Evolutionary conservation across 1,284 basidiomycete genomes (phyloP).

Genomic region (Ceratobasidium sp.): DNA sequence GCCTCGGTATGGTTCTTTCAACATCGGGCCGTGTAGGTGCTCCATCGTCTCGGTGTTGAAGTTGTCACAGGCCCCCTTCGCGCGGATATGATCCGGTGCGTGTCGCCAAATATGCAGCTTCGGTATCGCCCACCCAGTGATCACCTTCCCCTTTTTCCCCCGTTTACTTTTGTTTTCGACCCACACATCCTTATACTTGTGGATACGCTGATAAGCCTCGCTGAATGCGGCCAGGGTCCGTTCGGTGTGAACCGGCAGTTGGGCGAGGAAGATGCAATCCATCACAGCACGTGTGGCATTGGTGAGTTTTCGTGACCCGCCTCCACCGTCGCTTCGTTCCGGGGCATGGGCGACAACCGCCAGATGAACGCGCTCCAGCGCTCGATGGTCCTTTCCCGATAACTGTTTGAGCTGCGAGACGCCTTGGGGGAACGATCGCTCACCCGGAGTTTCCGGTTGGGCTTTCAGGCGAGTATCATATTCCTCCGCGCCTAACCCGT

Average conservation of each 20-base stretch:
- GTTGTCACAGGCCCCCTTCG: constrained; percentile 18
- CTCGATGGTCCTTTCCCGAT: constrained; percentile 11
- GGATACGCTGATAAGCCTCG: neutral
- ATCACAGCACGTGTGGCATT: neutral
- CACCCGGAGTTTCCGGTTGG: neutral
- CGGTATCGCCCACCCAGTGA: neutral
- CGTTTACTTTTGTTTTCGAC: constrained; percentile 8
- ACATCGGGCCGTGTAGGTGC: neutral
- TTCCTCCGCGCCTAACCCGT: neutral
- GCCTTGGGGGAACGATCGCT: constrained; percentile 6
- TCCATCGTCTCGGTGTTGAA: constrained; percentile 27
- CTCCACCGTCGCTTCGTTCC: neutral
- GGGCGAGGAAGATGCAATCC: constrained; percentile 13
- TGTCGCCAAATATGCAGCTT: constrained; percentile 1
- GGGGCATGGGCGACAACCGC: neutral
- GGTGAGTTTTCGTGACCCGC: neutral
- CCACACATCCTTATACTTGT: neutral
- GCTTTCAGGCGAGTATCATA: neutral
- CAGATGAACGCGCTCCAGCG: neutral
- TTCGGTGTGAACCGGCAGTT: neutral
- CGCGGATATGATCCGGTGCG: neutral
- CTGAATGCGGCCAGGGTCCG: neutral
- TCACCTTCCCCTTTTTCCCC: constrained; percentile 9
- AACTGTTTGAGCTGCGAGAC: constrained; percentile 22
- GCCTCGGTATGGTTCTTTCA: neutral